Evolutionary conservation across 768 basidiomycete genomes (phyloP).

Genomic region (Amanita polypyramis): DNA sequence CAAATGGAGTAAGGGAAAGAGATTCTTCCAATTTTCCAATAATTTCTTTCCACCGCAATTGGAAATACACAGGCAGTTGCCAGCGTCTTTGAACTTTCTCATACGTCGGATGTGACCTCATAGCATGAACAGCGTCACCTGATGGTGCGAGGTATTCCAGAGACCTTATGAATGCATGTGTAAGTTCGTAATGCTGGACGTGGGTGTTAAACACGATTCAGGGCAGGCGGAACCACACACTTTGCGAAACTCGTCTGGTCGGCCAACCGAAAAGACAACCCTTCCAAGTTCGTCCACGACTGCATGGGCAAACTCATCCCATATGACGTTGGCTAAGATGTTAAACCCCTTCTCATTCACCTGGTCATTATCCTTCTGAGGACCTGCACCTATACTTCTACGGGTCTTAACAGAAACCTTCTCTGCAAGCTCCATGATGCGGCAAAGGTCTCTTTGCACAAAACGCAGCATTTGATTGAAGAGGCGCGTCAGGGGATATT

Average conservation of each 20-base stretch:
- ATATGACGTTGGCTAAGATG: conserved; percentile 81
- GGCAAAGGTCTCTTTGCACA: conserved; percentile 61
- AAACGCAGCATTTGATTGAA: conserved; percentile 80
- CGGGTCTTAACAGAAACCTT: conserved; percentile 43
- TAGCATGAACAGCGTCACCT: conserved; percentile 49
- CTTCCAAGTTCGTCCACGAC: conserved; percentile 80
- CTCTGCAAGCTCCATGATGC: conserved; percentile 72
- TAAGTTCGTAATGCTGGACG: conserved; percentile 71
- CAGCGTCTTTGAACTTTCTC: conserved; percentile 71
- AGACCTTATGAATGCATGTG: conserved; percentile 71
- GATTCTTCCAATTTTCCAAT: conserved; percentile 65
- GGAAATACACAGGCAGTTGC: conserved; percentile 97
- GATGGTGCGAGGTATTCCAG: conserved; percentile 82
- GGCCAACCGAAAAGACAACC: conserved; percentile 83
- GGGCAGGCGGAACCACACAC: conserved; percentile 28
- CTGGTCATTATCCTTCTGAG: conserved; percentile 7
- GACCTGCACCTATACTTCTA: conserved; percentile 11
- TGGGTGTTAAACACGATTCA: not conserved
- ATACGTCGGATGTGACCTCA: conserved; percentile 68
- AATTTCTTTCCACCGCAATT: conserved; percentile 94
- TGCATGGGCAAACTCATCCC: conserved; percentile 73
- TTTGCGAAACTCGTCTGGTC: conserved; percentile 83
- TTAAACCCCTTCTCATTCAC: conserved; percentile 45
- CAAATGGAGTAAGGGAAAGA: conserved; percentile 34
- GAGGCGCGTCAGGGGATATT: conserved; percentile 61